These are phyloP conservation scores for Dactylellina haptotyla DNA, from an alignment of 2,329 filamentous ascomycete genomes.

Conservation along the genomic window DNA sequence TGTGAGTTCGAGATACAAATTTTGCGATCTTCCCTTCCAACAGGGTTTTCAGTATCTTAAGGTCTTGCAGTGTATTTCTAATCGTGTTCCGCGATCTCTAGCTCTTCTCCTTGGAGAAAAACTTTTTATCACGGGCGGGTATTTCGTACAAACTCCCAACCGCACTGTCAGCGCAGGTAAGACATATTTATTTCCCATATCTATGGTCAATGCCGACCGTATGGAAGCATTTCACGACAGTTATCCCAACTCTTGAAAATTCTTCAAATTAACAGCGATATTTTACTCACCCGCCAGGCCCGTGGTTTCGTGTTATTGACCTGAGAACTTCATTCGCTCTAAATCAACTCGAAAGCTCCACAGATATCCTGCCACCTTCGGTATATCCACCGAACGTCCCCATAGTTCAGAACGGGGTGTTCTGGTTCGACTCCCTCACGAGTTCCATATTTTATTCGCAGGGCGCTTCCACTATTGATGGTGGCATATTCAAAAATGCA, in stretches of 20 bases:
- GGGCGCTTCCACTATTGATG: constrained; percentile 20
- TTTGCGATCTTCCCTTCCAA: too few species aligned
- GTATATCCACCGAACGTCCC: constrained; percentile 33
- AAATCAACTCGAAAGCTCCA: constrained; percentile 5
- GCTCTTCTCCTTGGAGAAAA: constrained; percentile 27
- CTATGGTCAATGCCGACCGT: not conserved
- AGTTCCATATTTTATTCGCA: constrained; percentile 44
- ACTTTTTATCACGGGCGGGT: constrained; percentile 39
- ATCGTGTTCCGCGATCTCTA: not conserved
- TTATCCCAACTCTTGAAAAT: too few species aligned
- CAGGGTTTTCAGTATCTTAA: too few species aligned
- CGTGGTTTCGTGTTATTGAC: constrained; percentile 43
- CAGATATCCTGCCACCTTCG: constrained; percentile 28
- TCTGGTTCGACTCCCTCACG: constrained; percentile 35
- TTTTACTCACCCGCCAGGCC: constrained; percentile 2
- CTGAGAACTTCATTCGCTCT: constrained; percentile 17
- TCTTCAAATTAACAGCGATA: not conserved
- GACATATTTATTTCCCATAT: not conserved
- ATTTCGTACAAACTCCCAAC: constrained; percentile 27
- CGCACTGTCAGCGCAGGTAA: constrained; percentile 27
- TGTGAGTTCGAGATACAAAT: constrained; percentile 16
- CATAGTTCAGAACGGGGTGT: constrained; percentile 27
- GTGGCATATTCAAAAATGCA: constrained; percentile 16
- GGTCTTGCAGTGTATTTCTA: too few species aligned
- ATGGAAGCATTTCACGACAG: too few species aligned